phyloP scores from a whole-genome alignment of 805 yeast species.

The Cyberlindnera xishuangbannaensis region DNA sequence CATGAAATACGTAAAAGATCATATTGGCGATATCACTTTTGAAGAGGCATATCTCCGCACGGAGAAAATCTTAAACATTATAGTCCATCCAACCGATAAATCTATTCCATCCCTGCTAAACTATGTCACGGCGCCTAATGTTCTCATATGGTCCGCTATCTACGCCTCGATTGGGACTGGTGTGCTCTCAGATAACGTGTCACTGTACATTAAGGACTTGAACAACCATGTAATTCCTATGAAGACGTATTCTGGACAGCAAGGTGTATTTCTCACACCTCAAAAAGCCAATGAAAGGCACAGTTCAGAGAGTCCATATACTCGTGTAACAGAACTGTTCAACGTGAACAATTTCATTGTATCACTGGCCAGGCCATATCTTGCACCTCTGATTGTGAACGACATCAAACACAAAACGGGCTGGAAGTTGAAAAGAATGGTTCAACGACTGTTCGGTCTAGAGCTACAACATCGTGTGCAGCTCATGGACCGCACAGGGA shows the following conservation, averaged over 20 bases:
- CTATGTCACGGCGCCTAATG: slow-evolving; percentile 91
- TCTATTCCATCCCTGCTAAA: slow-evolving; percentile 71
- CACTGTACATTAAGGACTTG: slow-evolving; percentile 54
- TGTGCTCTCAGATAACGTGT: slow-evolving; percentile 49
- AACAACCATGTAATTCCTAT: slow-evolving; percentile 56
- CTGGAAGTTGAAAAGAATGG: slow-evolving; percentile 31
- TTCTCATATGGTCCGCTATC: slow-evolving; percentile 84
- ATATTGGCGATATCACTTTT: slow-evolving; percentile 80
- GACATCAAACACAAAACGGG: slow-evolving; percentile 67
- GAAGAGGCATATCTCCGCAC: slow-evolving; percentile 86
- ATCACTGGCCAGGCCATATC: slow-evolving; percentile 87
- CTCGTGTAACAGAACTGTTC: slow-evolving; percentile 83
- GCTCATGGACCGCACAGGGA: slow-evolving; percentile 71
- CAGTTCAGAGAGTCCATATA: slow-evolving; percentile 62
- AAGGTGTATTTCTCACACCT: slow-evolving; percentile 32
- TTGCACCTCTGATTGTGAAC: slow-evolving; percentile 82
- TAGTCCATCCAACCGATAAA: slow-evolving; percentile 73
- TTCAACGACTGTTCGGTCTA: slow-evolving; percentile 40
- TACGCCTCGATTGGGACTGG: slow-evolving; percentile 79
- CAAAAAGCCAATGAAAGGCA: slow-evolving; percentile 41
- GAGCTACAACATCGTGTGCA: slow-evolving; percentile 83
- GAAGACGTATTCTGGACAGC: slow-evolving; percentile 30
- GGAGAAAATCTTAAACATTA: slow-evolving; percentile 74
- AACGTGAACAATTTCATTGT: slow-evolving; percentile 92
- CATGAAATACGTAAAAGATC: slow-evolving; percentile 67